These are phyloP conservation scores for Alternaria viburni DNA, from an alignment of 2,329 filamentous ascomycete genomes.

Conservation along the genomic window DNA sequence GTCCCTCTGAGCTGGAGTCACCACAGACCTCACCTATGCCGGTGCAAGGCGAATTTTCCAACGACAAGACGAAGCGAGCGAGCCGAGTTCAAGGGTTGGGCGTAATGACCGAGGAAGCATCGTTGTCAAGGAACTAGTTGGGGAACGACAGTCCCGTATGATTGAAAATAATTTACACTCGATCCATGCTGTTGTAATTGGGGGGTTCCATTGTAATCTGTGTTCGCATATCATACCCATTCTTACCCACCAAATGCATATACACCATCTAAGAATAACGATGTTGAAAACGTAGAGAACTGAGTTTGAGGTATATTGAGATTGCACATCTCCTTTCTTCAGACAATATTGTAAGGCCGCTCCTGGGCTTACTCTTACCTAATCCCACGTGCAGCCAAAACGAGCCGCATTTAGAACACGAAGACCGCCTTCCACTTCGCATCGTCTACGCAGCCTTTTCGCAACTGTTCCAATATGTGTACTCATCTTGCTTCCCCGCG, in stretches of 20 bases:
- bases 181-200: neutral
- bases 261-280: neutral
- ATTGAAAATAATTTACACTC: neutral
- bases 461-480: too few relatives aligned
- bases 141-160: neutral
- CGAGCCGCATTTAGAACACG: neutral
- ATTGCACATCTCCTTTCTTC: neutral
- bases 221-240: conserved; percentile 1
- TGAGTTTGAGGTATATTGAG: neutral
- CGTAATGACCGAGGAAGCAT: conserved; percentile 9
- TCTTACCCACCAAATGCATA: neutral
- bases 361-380: neutral
- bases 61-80: conserved; percentile 14
- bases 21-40: conserved; percentile 25
- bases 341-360: neutral
- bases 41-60: conserved; percentile 17
- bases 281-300: neutral
- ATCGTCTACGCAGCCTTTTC: too few relatives aligned
- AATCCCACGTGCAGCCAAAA: neutral
- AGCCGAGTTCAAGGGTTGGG: conserved; percentile 15
- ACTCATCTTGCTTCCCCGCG: too few relatives aligned
- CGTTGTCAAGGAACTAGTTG: neutral
- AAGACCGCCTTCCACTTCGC: neutral
- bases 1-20: conserved; percentile 26
- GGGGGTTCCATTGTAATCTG: neutral